phyloP scores from a whole-genome alignment of 2,329 filamentous ascomycete species.

The Trichoderma semiorbis region DNA sequence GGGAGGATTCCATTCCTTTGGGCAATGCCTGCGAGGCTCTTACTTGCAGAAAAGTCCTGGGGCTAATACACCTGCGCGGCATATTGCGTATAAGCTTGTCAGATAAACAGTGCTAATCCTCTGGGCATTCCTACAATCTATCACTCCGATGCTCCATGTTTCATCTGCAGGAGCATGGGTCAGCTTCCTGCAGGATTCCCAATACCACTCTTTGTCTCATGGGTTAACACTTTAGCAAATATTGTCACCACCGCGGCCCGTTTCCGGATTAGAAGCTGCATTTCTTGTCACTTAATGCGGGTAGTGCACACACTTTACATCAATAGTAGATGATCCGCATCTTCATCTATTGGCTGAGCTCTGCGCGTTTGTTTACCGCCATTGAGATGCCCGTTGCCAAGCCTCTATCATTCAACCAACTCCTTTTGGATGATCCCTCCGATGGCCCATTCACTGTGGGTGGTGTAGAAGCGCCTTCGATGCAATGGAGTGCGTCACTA shows the following conservation, averaged over 20 bases:
- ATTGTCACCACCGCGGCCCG: conserved; percentile 9
- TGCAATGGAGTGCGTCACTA: background rate
- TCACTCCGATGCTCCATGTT: conserved; percentile 3
- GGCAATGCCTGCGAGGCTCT: conserved; percentile 18
- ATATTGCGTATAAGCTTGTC: background rate
- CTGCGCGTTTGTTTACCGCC: background rate
- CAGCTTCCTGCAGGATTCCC: conserved; percentile 13
- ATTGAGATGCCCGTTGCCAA: background rate
- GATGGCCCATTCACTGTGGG: background rate
- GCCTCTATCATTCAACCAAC: background rate
- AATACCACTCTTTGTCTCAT: conserved; percentile 2
- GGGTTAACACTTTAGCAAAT: background rate
- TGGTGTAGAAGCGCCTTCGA: background rate
- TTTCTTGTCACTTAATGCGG: background rate
- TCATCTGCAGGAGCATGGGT: conserved; percentile 10
- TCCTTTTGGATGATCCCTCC: background rate
- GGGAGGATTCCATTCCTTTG: conserved; percentile 11
- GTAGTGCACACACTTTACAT: background rate
- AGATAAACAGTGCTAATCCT: background rate
- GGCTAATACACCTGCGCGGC: background rate
- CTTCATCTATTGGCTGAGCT: background rate
- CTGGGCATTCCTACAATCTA: background rate
- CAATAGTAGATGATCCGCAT: background rate
- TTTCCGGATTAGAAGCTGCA: conserved; percentile 5
- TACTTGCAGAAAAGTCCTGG: background rate